These are phyloP conservation scores for Tubosaeta sp. DNA, from an alignment of 768 basidiomycete species.

Conservation along the genomic window DNA sequence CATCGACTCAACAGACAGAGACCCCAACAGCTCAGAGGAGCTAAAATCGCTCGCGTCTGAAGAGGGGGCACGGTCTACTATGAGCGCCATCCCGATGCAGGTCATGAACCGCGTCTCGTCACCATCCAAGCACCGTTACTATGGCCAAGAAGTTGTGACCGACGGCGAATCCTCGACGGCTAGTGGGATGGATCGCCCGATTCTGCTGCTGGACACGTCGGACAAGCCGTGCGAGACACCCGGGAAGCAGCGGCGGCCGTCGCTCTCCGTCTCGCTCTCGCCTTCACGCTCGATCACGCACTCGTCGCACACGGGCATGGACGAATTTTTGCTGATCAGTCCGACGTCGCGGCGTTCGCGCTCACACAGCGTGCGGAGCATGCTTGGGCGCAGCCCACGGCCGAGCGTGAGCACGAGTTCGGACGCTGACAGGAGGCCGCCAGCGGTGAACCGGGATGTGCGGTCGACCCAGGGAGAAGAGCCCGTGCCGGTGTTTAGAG, in stretches of 20 bases:
- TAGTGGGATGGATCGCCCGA: background rate
- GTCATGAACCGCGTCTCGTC: constrained; percentile 17
- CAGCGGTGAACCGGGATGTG: too few species aligned
- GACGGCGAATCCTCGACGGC: background rate
- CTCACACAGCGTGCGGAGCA: constrained; percentile 5
- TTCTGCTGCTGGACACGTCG: constrained; percentile 4
- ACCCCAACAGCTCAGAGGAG: background rate
- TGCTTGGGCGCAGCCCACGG: constrained; percentile 3
- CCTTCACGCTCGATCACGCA: constrained; percentile 13
- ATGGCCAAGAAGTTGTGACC: constrained; percentile 9
- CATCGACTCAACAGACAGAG: constrained; percentile 12
- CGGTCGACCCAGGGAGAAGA: background rate
- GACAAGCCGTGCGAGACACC: background rate
- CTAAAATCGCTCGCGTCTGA: constrained; percentile 7
- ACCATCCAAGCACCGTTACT: constrained; percentile 19
- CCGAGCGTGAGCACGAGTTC: constrained; percentile 1
- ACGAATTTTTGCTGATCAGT: constrained; percentile 18
- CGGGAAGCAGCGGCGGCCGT: constrained; percentile 7
- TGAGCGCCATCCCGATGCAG: constrained; percentile 11
- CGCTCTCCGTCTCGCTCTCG: constrained; percentile 12
- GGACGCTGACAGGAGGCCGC: too few species aligned
- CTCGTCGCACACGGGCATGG: constrained; percentile 17
- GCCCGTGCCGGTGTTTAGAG: constrained; percentile 6
- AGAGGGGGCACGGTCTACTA: background rate
- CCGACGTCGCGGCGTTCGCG: constrained; percentile 2